A percentile compares a stretch with the other conserved stretches of the same genome.
phyloP scores from a whole-genome alignment of 2,329 filamentous ascomycete genomes.

The Aureobasidium subglaciale region DNA sequence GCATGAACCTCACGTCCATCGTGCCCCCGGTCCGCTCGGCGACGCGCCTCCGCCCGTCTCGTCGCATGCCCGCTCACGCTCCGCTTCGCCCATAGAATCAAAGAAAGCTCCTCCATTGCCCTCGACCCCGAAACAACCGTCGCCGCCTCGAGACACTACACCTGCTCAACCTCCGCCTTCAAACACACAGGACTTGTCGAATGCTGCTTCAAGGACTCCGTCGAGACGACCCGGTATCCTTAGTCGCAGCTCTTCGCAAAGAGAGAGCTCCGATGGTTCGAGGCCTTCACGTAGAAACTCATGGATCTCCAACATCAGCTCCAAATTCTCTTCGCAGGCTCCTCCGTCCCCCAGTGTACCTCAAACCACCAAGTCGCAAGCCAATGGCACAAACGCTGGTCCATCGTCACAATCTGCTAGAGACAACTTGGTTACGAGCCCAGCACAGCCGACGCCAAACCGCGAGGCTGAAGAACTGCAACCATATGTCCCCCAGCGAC shows the following conservation, averaged over 20 bases:
- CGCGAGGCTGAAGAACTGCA: conserved; percentile 34
- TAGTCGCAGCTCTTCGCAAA: conserved; percentile 34
- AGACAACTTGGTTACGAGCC: conserved; percentile 34
- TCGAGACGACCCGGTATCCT: conserved; percentile 35
- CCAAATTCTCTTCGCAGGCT: conserved; percentile 63
- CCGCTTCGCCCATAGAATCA: conserved; percentile 8
- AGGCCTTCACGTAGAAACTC: conserved; percentile 55
- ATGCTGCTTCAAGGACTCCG: conserved; percentile 20
- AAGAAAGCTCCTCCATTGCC: neutral
- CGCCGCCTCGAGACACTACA: neutral
- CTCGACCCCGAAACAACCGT: neutral
- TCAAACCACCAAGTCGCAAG: conserved; percentile 20
- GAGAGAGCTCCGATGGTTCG: conserved; percentile 21
- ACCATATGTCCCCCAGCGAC: conserved; percentile 68
- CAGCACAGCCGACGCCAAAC: conserved; percentile 49
- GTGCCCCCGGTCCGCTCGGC: conserved; percentile 29
- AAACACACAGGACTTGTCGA: conserved; percentile 19
- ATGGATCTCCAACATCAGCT: conserved; percentile 90
- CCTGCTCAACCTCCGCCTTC: conserved; percentile 3
- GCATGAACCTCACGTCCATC: conserved; percentile 23
- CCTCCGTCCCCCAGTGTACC: conserved; percentile 23
- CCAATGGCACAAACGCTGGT: conserved; percentile 21
- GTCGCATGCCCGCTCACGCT: conserved; percentile 27
- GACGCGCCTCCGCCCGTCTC: conserved; percentile 32
- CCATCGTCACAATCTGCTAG: conserved; percentile 28